Evolutionary conservation across 768 basidiomycete genomes (phyloP).

Genomic region (Mycena alexandri): DNA sequence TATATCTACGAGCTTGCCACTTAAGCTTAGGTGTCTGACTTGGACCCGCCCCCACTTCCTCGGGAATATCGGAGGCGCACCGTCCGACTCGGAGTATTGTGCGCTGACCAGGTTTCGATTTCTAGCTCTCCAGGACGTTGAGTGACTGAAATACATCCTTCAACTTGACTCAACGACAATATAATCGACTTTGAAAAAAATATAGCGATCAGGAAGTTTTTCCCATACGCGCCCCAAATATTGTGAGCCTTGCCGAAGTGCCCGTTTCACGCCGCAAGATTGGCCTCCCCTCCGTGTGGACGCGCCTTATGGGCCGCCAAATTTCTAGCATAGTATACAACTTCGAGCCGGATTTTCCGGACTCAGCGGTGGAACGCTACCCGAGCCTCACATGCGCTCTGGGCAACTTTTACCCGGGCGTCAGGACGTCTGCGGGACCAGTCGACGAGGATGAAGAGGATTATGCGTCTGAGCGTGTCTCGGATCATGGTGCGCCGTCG

Average conservation of each 20-base stretch:
- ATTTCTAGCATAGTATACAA: background rate
- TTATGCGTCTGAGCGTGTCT: background rate
- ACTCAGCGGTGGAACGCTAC: constrained; percentile 8
- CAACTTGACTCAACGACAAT: constrained; percentile 1
- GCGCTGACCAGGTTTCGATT: background rate
- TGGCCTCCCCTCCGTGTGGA: too few relatives aligned
- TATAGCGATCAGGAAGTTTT: background rate
- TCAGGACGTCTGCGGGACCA: background rate
- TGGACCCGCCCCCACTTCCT: background rate
- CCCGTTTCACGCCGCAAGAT: too few relatives aligned
- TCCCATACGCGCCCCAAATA: background rate
- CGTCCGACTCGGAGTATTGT: constrained; percentile 1
- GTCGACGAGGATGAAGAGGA: background rate
- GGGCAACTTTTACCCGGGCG: constrained; percentile 15
- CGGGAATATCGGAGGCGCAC: too few relatives aligned
- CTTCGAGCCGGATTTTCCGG: constrained; percentile 11
- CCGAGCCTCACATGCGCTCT: constrained; percentile 23
- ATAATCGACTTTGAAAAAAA: background rate
- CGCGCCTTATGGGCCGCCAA: background rate
- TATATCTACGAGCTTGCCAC: too few relatives aligned
- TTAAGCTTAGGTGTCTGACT: background rate
- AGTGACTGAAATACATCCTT: background rate
- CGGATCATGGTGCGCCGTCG: background rate
- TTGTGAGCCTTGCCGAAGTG: background rate
- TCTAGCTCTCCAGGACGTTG: constrained; percentile 11